Percentiles rank a stretch among this genome's conserved stretches.
Conservation (phyloP, 768 basidiomycete genomes). For the Pleurotus citrinopileatus region DNA sequence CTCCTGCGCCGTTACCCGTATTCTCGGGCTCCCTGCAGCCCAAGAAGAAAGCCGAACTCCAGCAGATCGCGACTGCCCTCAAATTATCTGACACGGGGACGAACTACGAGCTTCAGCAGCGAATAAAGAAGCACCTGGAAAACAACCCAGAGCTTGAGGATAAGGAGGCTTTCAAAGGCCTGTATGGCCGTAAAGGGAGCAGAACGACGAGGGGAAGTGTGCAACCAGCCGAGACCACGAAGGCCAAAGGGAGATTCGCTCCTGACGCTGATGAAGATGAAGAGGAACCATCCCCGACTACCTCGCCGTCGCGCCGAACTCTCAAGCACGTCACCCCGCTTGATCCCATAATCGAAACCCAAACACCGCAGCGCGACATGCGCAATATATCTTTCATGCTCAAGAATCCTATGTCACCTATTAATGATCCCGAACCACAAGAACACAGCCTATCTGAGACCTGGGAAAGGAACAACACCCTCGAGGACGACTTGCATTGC, state of each 20-base stretch:
- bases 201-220: conserved; percentile 36
- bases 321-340: conserved; percentile 24
- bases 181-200: conserved; percentile 44
- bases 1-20: not conserved
- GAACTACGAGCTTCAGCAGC: conserved; percentile 57
- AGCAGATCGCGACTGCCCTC: conserved; percentile 56
- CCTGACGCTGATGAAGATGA: conserved; percentile 9
- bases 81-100: conserved; percentile 53
- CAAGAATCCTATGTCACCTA: conserved; percentile 42
- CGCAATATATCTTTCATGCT: conserved; percentile 52
- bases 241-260: conserved; percentile 11
- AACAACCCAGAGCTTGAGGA: conserved; percentile 55
- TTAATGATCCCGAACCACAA: conserved; percentile 15
- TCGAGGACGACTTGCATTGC: too few relatives aligned
- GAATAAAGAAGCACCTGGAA: conserved; percentile 65
- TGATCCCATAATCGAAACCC: conserved; percentile 39
- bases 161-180: conserved; percentile 53
- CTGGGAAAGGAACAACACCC: too few relatives aligned
- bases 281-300: not conserved
- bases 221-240: conserved; percentile 14
- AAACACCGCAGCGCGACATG: conserved; percentile 47
- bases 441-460: not conserved
- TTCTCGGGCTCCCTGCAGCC: conserved; percentile 48
- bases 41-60: conserved; percentile 73
- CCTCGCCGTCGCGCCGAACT: not conserved